phyloP scores from a whole-genome alignment of 2,329 filamentous ascomycete genomes.

The Curvularia spicifera region DNA sequence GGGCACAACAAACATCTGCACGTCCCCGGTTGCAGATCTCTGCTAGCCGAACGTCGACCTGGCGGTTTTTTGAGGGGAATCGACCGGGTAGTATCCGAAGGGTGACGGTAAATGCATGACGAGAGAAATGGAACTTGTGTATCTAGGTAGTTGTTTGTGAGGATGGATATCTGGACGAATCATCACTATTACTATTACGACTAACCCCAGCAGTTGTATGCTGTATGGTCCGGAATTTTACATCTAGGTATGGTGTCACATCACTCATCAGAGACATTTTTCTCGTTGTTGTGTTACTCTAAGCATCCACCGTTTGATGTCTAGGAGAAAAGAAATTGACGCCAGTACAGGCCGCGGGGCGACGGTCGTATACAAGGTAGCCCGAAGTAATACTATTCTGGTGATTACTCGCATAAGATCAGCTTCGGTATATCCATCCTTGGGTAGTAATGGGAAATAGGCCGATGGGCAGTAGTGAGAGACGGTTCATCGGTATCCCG shows the following conservation, averaged over 20 bases:
- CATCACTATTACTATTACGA: neutral
- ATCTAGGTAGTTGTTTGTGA: neutral
- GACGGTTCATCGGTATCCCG: constrained; percentile 2
- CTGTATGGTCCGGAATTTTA: neutral
- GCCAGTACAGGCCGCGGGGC: too few relatives aligned
- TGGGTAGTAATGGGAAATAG: neutral
- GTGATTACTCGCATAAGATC: constrained; percentile 2
- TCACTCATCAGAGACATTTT: neutral
- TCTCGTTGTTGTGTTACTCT: neutral
- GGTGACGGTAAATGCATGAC: constrained; percentile 2
- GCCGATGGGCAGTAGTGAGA: neutral
- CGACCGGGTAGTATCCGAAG: constrained; percentile 21
- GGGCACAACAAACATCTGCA: neutral
- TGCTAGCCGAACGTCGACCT: constrained; percentile 6
- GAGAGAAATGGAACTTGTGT: neutral
- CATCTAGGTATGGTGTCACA: constrained; percentile 2
- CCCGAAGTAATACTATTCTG: neutral
- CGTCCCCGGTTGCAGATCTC: neutral
- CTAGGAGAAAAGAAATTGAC: too few relatives aligned
- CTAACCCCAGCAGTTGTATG: neutral
- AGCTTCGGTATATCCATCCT: constrained; percentile 1
- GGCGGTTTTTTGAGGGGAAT: constrained; percentile 4
- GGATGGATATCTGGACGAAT: neutral
- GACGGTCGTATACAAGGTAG: too few relatives aligned
- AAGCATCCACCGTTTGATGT: too few relatives aligned